Conservation (phyloP, 140 eudicot genomes). For the Ambrosia hybrid region DNA sequence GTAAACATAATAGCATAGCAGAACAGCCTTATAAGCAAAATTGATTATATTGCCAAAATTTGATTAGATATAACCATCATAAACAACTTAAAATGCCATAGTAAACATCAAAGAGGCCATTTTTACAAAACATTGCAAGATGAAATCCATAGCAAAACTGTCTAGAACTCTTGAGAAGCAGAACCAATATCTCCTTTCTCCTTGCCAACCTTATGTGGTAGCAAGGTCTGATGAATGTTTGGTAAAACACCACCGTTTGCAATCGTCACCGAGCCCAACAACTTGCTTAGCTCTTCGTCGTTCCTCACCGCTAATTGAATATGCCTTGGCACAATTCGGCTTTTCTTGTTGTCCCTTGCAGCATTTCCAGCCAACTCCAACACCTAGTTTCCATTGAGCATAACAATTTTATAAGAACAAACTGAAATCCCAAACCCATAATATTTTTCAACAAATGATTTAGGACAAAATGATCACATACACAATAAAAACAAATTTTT, state of each 20-base stretch:
- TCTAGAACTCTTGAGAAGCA: conserved; percentile 28
- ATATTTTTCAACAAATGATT: no score
- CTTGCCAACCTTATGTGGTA: conserved; percentile 22
- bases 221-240: conserved; percentile 20
- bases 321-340: conserved; percentile 26
- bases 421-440: background rate
- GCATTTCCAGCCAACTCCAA: conserved; percentile 36
- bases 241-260: conserved; percentile 38
- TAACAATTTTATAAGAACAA: background rate
- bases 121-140: background rate
- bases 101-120: background rate
- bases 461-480: no score
- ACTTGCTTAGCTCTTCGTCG: conserved; percentile 30
- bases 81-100: background rate
- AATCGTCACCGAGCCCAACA: conserved; percentile 29
- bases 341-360: conserved; percentile 36
- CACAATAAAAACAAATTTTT: no score
- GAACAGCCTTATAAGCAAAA: background rate
- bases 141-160: background rate
- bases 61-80: background rate
- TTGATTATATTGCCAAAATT: background rate
- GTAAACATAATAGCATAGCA: background rate
- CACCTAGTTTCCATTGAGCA: conserved; percentile 2
- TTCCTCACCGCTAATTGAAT: conserved; percentile 33
- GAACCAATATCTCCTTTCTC: conserved; percentile 21